These are phyloP conservation scores for Mycena venus DNA, from an alignment of 768 basidiomycete species.

Conservation along the genomic window DNA sequence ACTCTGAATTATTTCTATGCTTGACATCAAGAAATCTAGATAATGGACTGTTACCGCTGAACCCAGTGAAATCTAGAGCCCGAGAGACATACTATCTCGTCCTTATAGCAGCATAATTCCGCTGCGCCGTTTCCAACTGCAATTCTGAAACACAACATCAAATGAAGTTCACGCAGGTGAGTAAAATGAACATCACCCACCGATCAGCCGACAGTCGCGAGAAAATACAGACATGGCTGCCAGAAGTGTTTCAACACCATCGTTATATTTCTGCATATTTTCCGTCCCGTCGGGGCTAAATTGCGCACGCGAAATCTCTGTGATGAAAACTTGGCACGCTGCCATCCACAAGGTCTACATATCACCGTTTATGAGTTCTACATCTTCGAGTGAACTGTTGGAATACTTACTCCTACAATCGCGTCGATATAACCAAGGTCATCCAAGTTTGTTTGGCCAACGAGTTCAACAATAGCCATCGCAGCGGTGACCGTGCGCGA, in stretches of 20 bases:
- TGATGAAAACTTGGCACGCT: slow-evolving; percentile 20
- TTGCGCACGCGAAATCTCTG: slow-evolving; percentile 10
- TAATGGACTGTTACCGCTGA: too few species aligned
- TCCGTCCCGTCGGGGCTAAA: neutral
- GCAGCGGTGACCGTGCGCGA: slow-evolving; percentile 14
- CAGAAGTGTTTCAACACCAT: slow-evolving; percentile 14
- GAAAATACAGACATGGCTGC: slow-evolving; percentile 22
- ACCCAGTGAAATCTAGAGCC: too few species aligned
- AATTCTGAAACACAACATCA: slow-evolving; percentile 2
- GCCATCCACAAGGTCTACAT: slow-evolving; percentile 26
- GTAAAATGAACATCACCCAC: neutral
- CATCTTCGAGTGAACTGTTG: neutral
- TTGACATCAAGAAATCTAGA: too few species aligned
- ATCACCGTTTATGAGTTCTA: neutral
- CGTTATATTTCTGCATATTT: neutral
- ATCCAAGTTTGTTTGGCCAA: slow-evolving; percentile 14
- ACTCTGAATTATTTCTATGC: too few species aligned
- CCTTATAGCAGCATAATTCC: slow-evolving; percentile 11
- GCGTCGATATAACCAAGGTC: slow-evolving; percentile 32
- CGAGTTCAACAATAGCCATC: slow-evolving; percentile 19
- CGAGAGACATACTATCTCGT: neutral
- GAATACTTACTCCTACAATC: slow-evolving; percentile 28
- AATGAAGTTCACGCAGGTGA: neutral
- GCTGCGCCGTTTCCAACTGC: slow-evolving; percentile 16
- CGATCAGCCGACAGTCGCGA: slow-evolving; percentile 21